Evolutionary conservation across 176 grass and related monocot species (phyloP), one percentile per base, ranked within the genome.

Genomic region (Rhynchospora tenuis): DNA sequence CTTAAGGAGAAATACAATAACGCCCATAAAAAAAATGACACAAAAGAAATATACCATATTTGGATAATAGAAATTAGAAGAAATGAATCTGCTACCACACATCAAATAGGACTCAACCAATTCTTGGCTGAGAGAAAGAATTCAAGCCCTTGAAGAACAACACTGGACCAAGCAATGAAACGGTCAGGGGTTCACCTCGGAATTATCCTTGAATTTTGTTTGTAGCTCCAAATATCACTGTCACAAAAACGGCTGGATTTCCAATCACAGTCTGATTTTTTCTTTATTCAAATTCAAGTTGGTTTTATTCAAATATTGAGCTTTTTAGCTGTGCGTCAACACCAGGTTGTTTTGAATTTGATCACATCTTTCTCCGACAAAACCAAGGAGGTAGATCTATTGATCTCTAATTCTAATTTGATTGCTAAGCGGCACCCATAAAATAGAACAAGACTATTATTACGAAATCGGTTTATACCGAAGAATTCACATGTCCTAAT

Each of bases 141-240:
- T 82, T 64, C 55, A 64, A 38, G 24, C 17, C 1, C 7, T 45
- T 43, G 59, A 62, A 61, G 50, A 56, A 56, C 16, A 31, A 77
- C 50, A 54, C 15, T 19, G 50, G 24, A 77, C 73, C 73, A 55
- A 57, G 27, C 14, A 70, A 84, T 84, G 65, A 72, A 84, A 58
- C 12, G 83, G 68, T 68, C 59, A 66, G 4, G 33, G 80, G 56
- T 67, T 48, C 52, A 52, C 20, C 59, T 67, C 14, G 24, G 57
- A 31, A 82, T 82, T 82, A 82, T 82, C 56, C 78, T 80, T 59
- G 17, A 71, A 59, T 63, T 27, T 82, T 82, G 8, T 28, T 82
- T 82, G 13, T 66, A 66, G 59, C 55, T 50, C 42, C 24, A 82
- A 82, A 82, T 33, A 33, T 82, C 60, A 67, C 24, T 23, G 28